A percentile compares a stretch with the other conserved stretches of the same genome.
These are phyloP conservation scores for Salvia sclarea DNA, from an alignment of 305 asterid species.

Conservation along the genomic window DNA sequence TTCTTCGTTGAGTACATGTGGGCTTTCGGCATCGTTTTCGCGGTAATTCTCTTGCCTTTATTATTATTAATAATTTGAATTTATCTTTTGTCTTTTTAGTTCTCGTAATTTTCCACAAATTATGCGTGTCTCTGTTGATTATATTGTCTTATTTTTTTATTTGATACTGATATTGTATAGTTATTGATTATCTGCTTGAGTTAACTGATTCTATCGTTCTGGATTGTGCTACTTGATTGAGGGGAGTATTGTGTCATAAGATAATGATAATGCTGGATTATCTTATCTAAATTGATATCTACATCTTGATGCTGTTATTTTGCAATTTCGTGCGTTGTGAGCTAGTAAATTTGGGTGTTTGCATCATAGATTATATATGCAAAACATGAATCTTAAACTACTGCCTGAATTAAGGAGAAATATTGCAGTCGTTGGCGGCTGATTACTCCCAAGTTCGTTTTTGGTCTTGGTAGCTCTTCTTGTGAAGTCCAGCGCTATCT, in stretches of 20 bases:
- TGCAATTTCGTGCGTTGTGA: background rate
- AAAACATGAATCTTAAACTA: background rate
- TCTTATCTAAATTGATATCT: too few relatives aligned
- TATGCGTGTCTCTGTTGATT: too few relatives aligned
- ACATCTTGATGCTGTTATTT: background rate
- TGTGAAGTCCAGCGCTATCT: background rate
- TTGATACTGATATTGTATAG: too few relatives aligned
- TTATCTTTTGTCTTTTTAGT: too few relatives aligned
- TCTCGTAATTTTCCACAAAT: background rate
- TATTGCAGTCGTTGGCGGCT: background rate
- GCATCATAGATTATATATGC: background rate
- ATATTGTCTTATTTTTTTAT: background rate
- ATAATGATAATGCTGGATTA: too few relatives aligned
- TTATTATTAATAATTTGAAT: background rate
- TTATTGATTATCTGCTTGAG: background rate
- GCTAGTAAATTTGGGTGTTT: background rate
- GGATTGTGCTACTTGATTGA: background rate
- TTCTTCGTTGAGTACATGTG: conserved; percentile 87
- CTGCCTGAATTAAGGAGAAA: background rate
- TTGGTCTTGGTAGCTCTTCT: background rate
- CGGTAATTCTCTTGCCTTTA: conserved; percentile 44
- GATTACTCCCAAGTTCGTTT: background rate
- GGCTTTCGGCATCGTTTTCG: conserved; percentile 88
- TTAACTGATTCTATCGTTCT: background rate
- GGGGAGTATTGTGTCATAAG: too few relatives aligned